Percentiles rank a stretch among this genome's conserved stretches.
phyloP scores from a whole-genome alignment of 257 asterid genomes.

The Paraleonurus japonicus region DNA sequence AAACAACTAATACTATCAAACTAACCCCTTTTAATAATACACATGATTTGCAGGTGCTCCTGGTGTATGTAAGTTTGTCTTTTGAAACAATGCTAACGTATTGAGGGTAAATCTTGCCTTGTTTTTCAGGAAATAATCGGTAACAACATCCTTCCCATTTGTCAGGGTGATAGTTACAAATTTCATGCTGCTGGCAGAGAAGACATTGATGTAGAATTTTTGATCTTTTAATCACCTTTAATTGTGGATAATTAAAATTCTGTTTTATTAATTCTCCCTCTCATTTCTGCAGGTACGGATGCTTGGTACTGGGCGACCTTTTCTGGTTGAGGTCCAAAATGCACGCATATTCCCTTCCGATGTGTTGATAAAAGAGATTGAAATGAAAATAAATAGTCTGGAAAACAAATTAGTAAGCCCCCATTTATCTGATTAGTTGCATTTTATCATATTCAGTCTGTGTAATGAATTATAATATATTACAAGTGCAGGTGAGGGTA shows the following conservation, averaged over 20 bases:
- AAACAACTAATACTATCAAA: too few relatives aligned
- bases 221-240: constrained; percentile 18
- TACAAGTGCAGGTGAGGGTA: constrained; percentile 59
- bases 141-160: constrained; percentile 72
- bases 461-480: constrained; percentile 13
- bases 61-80: too few relatives aligned
- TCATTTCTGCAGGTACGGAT: constrained; percentile 69
- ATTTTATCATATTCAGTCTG: constrained; percentile 13
- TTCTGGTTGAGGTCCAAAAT: constrained; percentile 84
- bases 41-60: too few relatives aligned
- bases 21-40: too few relatives aligned
- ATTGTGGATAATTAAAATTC: constrained; percentile 12
- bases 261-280: constrained; percentile 17
- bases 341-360: constrained; percentile 73
- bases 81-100: constrained; percentile 17
- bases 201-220: constrained; percentile 79
- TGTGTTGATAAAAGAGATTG: constrained; percentile 64
- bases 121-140: constrained; percentile 82
- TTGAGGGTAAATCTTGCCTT: constrained; percentile 10
- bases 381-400: constrained; percentile 63
- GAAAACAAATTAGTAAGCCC: constrained; percentile 65
- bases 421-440: constrained; percentile 12
- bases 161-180: constrained; percentile 79
- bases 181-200: constrained; percentile 99
- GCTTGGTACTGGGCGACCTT: constrained; percentile 97